These are phyloP conservation scores for Diaporthe helianthi DNA, from an alignment of 2,329 filamentous ascomycete species.

Conservation along the genomic window DNA sequence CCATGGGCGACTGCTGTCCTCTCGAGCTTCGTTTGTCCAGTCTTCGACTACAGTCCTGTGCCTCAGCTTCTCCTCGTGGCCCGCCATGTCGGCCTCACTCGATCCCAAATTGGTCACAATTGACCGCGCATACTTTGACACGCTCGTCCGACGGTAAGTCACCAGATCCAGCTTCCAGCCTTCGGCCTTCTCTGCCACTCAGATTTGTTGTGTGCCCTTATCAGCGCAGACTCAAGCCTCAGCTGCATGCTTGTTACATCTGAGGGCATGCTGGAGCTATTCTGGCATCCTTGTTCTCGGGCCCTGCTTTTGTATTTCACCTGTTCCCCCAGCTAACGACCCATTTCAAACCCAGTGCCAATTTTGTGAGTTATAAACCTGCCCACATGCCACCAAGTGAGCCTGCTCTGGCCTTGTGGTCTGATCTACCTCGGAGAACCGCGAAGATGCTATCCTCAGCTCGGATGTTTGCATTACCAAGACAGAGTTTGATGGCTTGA, in stretches of 20 bases:
- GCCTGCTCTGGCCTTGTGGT: conserved; percentile 10
- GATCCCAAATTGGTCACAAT: conserved; percentile 55
- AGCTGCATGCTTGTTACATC: not conserved
- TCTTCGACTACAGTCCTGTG: not conserved
- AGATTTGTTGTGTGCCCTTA: not conserved
- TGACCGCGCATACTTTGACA: conserved; percentile 66
- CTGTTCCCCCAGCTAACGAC: not conserved
- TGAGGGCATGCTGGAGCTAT: not conserved
- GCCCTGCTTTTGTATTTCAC: not conserved
- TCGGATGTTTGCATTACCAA: conserved; percentile 62
- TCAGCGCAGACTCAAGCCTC: not conserved
- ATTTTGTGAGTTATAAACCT: conserved; percentile 51
- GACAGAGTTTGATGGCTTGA: conserved; percentile 66
- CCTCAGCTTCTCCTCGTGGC: not conserved
- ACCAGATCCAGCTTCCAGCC: not conserved
- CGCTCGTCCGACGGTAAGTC: conserved; percentile 65
- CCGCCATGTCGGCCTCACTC: conserved; percentile 27
- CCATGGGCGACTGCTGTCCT: not conserved
- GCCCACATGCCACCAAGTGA: conserved; percentile 21
- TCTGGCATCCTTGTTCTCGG: conserved; percentile 13
- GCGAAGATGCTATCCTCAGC: conserved; percentile 44
- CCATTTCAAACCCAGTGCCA: conserved; percentile 45
- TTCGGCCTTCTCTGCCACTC: not conserved
- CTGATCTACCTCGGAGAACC: conserved; percentile 33
- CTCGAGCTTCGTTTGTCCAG: not conserved